These are phyloP conservation scores for Trypanosoma lewisi DNA, from an alignment of 208 protist species.

Conservation along the genomic window DNA sequence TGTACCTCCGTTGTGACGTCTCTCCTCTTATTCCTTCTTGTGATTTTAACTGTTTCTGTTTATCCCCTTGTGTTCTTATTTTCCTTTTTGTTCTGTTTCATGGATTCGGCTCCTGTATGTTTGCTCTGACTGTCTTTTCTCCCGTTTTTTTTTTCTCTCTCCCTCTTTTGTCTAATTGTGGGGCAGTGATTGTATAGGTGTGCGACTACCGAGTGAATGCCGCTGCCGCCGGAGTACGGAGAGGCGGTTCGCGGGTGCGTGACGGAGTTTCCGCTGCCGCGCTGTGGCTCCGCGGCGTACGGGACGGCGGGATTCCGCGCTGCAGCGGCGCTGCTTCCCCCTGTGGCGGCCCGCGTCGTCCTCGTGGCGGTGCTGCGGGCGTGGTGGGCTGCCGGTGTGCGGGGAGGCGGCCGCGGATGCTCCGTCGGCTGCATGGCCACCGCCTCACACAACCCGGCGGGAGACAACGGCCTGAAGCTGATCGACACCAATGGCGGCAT, in stretches of 20 bases:
- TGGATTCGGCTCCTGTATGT: not conserved
- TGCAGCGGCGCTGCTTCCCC: conserved; percentile 34
- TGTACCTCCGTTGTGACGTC: too few species aligned
- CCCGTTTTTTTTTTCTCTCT: conserved; percentile 18
- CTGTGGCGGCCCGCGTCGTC: conserved; percentile 58
- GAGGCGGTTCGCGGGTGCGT: conserved; percentile 27
- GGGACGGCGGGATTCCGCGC: conserved; percentile 85
- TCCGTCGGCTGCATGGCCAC: conserved; percentile 81
- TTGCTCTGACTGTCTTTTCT: conserved; percentile 8
- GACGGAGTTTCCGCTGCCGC: conserved; percentile 33
- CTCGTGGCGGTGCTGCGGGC: conserved; percentile 59
- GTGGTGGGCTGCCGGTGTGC: conserved; percentile 25
- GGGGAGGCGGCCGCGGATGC: conserved; percentile 4
- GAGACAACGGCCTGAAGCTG: conserved; percentile 90
- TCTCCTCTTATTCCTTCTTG: too few species aligned
- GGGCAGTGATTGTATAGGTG: not conserved
- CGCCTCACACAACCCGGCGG: conserved; percentile 82
- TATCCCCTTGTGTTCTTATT: not conserved
- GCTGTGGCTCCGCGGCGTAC: conserved; percentile 35
- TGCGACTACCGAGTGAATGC: not conserved
- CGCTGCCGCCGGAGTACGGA: conserved; percentile 2
- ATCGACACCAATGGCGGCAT: conserved; percentile 81
- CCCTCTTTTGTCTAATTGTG: conserved; percentile 1
- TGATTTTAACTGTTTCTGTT: too few species aligned
- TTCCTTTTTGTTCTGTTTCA: not conserved